Conservation (phyloP, 192 early-diverging fungal species). For the Coemansia sp. region DNA sequence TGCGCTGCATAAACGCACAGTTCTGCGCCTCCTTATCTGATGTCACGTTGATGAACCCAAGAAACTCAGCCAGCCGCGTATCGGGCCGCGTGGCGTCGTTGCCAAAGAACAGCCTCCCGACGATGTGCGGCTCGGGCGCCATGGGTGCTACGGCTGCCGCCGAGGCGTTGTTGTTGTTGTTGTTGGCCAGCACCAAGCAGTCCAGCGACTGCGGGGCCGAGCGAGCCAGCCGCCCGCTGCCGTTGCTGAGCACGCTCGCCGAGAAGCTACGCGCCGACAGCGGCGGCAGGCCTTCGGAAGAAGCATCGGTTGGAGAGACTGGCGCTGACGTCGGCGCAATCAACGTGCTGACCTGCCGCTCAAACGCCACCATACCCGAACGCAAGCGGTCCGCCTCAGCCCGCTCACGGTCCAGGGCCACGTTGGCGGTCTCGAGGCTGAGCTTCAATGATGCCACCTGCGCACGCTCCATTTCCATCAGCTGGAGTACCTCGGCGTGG, state of each 20-base stretch:
- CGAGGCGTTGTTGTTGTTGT: not conserved
- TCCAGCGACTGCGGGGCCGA: constrained; percentile 11
- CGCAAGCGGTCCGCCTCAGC: constrained; percentile 28
- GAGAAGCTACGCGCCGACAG: constrained; percentile 3
- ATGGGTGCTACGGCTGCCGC: not conserved
- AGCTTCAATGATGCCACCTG: constrained; percentile 39
- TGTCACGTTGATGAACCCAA: constrained; percentile 34
- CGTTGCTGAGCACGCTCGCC: not conserved
- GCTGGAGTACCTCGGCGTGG: constrained; percentile 31
- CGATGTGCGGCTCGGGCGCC: constrained; percentile 27
- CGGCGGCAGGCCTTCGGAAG: not conserved
- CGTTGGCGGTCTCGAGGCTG: constrained; percentile 31
- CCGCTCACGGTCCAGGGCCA: constrained; percentile 30
- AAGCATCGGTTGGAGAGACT: not conserved
- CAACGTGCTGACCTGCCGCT: constrained; percentile 22
- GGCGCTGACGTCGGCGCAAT: not conserved
- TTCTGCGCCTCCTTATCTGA: constrained; percentile 38
- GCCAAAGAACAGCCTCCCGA: constrained; percentile 36
- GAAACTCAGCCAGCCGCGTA: constrained; percentile 44
- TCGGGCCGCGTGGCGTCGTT: constrained; percentile 37
- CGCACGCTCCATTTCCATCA: constrained; percentile 47
- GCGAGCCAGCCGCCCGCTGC: not conserved
- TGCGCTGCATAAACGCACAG: constrained; percentile 44
- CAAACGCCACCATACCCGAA: constrained; percentile 26
- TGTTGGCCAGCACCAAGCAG: not conserved